Evolutionary conservation across 2,329 filamentous ascomycete genomes (phyloP), one percentile per base, ranked within the genome.

Genomic region (Chaetothyriales sp.): DNA sequence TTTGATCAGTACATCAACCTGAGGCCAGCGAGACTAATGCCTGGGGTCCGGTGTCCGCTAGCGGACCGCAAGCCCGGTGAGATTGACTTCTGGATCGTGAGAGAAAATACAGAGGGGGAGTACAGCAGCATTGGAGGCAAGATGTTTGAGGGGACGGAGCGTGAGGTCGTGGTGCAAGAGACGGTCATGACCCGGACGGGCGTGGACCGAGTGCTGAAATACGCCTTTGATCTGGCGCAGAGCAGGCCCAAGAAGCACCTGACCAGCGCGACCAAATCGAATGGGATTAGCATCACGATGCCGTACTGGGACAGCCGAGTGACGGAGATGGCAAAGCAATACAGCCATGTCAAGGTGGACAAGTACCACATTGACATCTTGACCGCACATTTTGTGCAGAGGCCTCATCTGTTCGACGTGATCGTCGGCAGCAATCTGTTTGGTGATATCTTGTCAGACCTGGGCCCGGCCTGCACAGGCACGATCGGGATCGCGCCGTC

Each of bases 181-280:
- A 94, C 92, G 62, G 92, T 98, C 50, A 94, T 94, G 73, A 94
- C 88, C 63, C 77, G 81, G 59, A 85, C 90, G 69, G 92, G 92
- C 59, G 89, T 82, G 62, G 92, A 98, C 81, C 85, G 92, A 63
- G 92, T 98, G 51, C 81, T 97, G 61, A 85, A 89, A 67, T 98
- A 89, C 71, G 92, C 92, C 64, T 98, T 98, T 82, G 90, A 97
- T 76, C 87, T 97, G 69, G 92, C 92, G 62, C 80, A 92, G 73
- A 81, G 86, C 63, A 85, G 95, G 66, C 89, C 89, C 73, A 86
- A 87, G 77, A 89, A 82, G 69, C 92, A 98, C 84, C 97, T 98
- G 82, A 92, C 92, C 70, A 97, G 90, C 68, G 97, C 97, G 76
- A 98, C 97, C 89, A 98, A 98, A 86, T 89, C 85, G 67, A 92